phyloP scores from a whole-genome alignment of 306 rosid species.

The Trifolium dubium region DNA sequence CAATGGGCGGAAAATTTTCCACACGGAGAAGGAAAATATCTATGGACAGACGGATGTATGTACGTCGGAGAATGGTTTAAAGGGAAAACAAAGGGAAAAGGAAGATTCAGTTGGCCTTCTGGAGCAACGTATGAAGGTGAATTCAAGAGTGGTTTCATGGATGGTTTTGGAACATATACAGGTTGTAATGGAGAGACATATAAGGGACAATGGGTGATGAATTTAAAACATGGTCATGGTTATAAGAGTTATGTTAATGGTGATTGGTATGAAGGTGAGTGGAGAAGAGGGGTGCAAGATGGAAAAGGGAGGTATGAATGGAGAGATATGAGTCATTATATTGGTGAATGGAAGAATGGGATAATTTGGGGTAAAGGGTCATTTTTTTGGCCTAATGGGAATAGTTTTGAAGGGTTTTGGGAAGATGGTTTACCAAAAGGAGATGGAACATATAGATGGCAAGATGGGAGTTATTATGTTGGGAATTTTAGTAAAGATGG shows the following conservation, averaged over 20 bases:
- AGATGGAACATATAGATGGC: slow-evolving; percentile 69
- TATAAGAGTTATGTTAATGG: slow-evolving; percentile 62
- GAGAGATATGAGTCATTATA: slow-evolving; percentile 68
- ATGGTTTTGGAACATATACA: slow-evolving; percentile 72
- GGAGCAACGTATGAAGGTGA: slow-evolving; percentile 94
- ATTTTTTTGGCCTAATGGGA: slow-evolving; percentile 75
- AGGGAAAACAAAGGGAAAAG: slow-evolving; percentile 81
- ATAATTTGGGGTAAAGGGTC: slow-evolving; percentile 70
- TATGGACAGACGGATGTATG: slow-evolving; percentile 94
- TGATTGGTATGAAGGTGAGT: slow-evolving; percentile 85
- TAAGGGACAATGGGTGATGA: slow-evolving; percentile 82
- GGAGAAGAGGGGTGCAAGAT: slow-evolving; percentile 72
- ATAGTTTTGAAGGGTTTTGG: slow-evolving; percentile 76
- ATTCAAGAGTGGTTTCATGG: slow-evolving; percentile 84
- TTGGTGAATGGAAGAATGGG: slow-evolving; percentile 92
- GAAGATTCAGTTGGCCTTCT: slow-evolving; percentile 91
- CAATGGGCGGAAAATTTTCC: slow-evolving; percentile 82
- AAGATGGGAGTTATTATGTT: slow-evolving; percentile 70
- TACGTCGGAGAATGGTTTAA: slow-evolving; percentile 80
- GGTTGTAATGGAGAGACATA: slow-evolving; percentile 72
- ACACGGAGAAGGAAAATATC: slow-evolving; percentile 79
- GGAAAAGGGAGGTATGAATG: slow-evolving; percentile 81
- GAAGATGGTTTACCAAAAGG: slow-evolving; percentile 81
- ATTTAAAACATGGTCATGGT: slow-evolving; percentile 82
- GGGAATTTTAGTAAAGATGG: slow-evolving; percentile 74